A percentile compares a stretch with the other conserved stretches of the same genome.
phyloP scores from a whole-genome alignment of 1,284 basidiomycete genomes.

The Ceratobasidium theobromae region DNA sequence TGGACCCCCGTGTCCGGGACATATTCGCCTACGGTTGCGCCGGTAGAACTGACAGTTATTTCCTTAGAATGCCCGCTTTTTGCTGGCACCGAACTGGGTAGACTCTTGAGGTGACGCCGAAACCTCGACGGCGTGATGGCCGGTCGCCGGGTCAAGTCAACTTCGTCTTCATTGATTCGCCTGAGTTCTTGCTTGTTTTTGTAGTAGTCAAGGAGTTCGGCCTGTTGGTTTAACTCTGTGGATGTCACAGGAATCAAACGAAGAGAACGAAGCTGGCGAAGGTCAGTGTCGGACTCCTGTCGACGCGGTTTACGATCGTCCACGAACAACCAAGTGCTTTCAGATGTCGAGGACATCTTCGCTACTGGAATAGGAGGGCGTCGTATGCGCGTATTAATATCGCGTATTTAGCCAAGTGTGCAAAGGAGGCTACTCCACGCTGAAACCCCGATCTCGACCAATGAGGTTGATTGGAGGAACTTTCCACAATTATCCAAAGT shows the following conservation, averaged over 20 bases:
- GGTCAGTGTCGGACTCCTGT: neutral
- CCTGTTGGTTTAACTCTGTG: neutral
- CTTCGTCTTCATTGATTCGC: neutral
- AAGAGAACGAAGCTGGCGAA: neutral
- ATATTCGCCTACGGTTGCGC: neutral
- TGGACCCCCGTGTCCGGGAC: neutral
- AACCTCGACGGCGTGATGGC: neutral
- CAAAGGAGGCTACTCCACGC: neutral
- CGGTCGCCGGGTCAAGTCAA: neutral
- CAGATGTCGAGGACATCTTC: conserved; percentile 2
- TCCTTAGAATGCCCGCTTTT: neutral
- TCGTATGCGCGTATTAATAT: too few species aligned
- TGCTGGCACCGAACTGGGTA: neutral
- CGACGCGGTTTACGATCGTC: neutral
- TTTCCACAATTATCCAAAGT: too few species aligned
- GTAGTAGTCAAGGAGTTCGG: neutral
- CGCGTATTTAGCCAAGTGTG: neutral
- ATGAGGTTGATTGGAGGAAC: too few species aligned
- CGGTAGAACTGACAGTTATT: neutral
- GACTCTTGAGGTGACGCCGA: neutral
- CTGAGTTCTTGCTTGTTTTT: neutral
- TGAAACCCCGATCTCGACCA: neutral
- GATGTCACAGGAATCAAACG: neutral
- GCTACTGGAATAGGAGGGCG: too few species aligned
- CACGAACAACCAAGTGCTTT: conserved; percentile 6